Base-by-base conservation (phyloP, 768 basidiomycete species). In the Naganishia randhawae region DNA sequence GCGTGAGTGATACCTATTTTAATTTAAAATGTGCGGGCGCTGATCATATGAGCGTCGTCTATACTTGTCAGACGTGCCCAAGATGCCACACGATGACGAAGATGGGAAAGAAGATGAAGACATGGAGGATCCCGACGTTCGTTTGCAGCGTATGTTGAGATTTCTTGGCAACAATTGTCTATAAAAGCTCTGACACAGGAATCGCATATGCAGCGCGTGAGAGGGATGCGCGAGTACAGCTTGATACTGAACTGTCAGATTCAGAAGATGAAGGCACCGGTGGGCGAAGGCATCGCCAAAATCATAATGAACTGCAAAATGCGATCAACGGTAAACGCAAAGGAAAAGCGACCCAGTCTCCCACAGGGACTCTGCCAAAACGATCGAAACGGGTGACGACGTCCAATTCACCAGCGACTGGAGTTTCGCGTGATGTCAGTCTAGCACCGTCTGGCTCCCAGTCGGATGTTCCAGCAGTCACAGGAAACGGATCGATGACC, bases 241-340 rank as follows among this genome's bases (percentile, higher is more conserved):
- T 85, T 5, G 92, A 95, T 45, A 89, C 89, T 25, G 91, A 94
- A 75, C 84, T 96, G 14, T 96, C 92, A 8, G 96, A 99, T 78
- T 98, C 96, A 1, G 96, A 99, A 71, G 96, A 99, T 77, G 96
- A 99, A 81, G 94, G 92, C 19, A 89, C 89, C 73, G 93, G 91
- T 51, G 90, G 88, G 1, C 85, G 93, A 39, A 74, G 68, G 68
- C 78, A 80, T 70, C 75, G 78, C 19, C 78, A 76, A 62, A 73
- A 68, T 39, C 76, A 79, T 67, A 63, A 63, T 19, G 62, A 63
- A 39, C 35, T 57, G 51, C 29, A 48, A 19, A 63, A 65, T 14
- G 32, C 50, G 51, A 42, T 54, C 16, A 65, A 51, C 39, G 63
- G 63, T 22, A 51, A 52, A 33, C 50, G 68, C 10, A 65, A 69